Percentiles rank a stretch among this genome's conserved stretches.
Conservation (phyloP, 768 basidiomycete species). For the Tricholoma saponaceum region DNA sequence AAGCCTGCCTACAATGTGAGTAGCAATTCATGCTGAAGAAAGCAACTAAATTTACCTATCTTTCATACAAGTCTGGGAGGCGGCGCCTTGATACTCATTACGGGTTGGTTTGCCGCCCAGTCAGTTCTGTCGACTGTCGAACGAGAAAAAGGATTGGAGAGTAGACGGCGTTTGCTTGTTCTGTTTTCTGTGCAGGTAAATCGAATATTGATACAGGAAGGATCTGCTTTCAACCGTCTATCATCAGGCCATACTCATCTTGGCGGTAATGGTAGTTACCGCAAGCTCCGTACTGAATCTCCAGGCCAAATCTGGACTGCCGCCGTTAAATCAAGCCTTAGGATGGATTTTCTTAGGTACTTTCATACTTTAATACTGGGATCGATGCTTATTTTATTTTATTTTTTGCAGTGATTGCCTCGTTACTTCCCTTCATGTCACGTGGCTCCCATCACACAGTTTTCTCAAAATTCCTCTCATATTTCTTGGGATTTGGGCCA, state of each 20-base stretch:
- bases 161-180: conserved; percentile 2
- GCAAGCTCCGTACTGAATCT: conserved; percentile 54
- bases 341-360: conserved; percentile 68
- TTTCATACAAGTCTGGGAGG: conserved; percentile 37
- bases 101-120: conserved; percentile 22
- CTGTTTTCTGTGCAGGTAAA: conserved; percentile 20
- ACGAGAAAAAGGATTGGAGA: conserved; percentile 5
- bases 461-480: conserved; percentile 49
- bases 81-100: conserved; percentile 38
- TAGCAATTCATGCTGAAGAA: conserved; percentile 3
- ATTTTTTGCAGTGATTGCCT: conserved; percentile 38
- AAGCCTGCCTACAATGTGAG: conserved; percentile 56
- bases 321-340: conserved; percentile 49
- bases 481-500: conserved; percentile 69
- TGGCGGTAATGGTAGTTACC: conserved; percentile 48
- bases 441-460: conserved; percentile 31
- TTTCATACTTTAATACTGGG: not conserved
- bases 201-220: not conserved
- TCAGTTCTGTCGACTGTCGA: conserved; percentile 7
- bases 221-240: not conserved
- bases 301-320: conserved; percentile 64
- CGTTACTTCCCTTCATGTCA: conserved; percentile 46
- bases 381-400: not conserved
- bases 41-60: not conserved
- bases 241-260: conserved; percentile 41